Percentiles rank a stretch among this genome's conserved stretches.
phyloP scores from a whole-genome alignment of 495 filamentous ascomycete species.

The Penicillium antarcticum region DNA sequence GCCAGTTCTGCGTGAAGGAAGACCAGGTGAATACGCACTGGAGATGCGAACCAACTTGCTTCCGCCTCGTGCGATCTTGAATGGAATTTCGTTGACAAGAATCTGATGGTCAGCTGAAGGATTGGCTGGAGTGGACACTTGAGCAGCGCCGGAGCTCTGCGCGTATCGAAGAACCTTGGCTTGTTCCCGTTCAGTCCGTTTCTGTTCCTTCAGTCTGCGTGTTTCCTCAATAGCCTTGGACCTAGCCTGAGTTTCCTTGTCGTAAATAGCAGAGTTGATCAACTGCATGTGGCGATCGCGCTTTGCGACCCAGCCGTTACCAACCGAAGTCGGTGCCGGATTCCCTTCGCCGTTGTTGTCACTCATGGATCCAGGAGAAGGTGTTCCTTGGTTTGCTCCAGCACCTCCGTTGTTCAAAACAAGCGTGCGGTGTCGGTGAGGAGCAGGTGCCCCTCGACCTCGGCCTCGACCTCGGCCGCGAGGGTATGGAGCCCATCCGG shows the following conservation, averaged over 20 bases:
- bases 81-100: conserved; percentile 70
- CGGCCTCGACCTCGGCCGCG: conserved; percentile 42
- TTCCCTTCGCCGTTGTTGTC: conserved; percentile 30
- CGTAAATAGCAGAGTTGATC: conserved; percentile 80
- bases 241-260: conserved; percentile 68
- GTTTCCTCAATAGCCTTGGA: conserved; percentile 73
- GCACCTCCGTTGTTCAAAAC: conserved; percentile 63
- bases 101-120: conserved; percentile 58
- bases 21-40: conserved; percentile 50
- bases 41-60: conserved; percentile 78
- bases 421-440: conserved; percentile 69
- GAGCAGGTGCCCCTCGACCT: conserved; percentile 31
- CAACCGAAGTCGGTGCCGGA: conserved; percentile 29
- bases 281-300: conserved; percentile 83
- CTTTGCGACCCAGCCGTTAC: conserved; percentile 69
- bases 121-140: conserved; percentile 30
- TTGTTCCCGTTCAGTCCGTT: conserved; percentile 64
- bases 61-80: conserved; percentile 70
- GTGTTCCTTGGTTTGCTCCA: conserved; percentile 17
- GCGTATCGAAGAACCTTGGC: conserved; percentile 46
- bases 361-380: conserved; percentile 35
- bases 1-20: conserved; percentile 24
- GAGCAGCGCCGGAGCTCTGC: conserved; percentile 37
- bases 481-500: conserved; percentile 47
- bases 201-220: conserved; percentile 54